phyloP scores from a whole-genome alignment of 352 stramenopile species.

The Pythium angustatum region DNA sequence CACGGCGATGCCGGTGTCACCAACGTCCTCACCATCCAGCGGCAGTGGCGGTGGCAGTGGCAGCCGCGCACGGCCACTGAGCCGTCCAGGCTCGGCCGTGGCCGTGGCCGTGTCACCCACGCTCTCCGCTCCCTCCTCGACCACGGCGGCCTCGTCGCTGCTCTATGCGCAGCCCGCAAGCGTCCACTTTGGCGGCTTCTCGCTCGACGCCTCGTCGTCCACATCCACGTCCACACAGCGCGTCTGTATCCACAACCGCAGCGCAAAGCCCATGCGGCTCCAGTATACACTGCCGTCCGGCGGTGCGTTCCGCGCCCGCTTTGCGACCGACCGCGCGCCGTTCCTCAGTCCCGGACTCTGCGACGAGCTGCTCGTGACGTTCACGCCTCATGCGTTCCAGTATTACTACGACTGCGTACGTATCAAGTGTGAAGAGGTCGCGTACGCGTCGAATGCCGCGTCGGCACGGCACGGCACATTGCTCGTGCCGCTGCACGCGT shows the following conservation, averaged over 20 bases:
- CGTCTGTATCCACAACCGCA: conserved; percentile 79
- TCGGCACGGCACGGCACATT: conserved; percentile 40
- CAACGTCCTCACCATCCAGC: not conserved
- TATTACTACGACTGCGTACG: conserved; percentile 91
- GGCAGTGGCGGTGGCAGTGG: not conserved
- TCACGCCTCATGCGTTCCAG: conserved; percentile 68
- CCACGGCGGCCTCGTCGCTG: conserved; percentile 7
- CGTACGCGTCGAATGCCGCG: conserved; percentile 58
- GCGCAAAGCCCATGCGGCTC: conserved; percentile 63
- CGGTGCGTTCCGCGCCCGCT: conserved; percentile 52
- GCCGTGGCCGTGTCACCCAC: not conserved
- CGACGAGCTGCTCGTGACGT: conserved; percentile 79
- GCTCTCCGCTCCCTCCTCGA: not conserved
- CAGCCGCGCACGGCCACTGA: conserved; percentile 4
- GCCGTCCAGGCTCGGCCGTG: conserved; percentile 3
- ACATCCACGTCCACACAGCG: conserved; percentile 50
- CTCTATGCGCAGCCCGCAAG: conserved; percentile 58
- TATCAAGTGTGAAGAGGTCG: conserved; percentile 71
- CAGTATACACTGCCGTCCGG: conserved; percentile 56
- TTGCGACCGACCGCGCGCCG: conserved; percentile 50
- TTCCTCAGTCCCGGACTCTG: conserved; percentile 74
- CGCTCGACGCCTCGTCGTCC: conserved; percentile 36
- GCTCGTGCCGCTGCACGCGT: conserved; percentile 84
- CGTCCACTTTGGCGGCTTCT: conserved; percentile 89
- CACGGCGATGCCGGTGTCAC: not conserved